Evolutionary conservation across 495 filamentous ascomycete species (phyloP), one percentile per base, ranked within the genome.

Genomic region (Tricharina praecox): DNA sequence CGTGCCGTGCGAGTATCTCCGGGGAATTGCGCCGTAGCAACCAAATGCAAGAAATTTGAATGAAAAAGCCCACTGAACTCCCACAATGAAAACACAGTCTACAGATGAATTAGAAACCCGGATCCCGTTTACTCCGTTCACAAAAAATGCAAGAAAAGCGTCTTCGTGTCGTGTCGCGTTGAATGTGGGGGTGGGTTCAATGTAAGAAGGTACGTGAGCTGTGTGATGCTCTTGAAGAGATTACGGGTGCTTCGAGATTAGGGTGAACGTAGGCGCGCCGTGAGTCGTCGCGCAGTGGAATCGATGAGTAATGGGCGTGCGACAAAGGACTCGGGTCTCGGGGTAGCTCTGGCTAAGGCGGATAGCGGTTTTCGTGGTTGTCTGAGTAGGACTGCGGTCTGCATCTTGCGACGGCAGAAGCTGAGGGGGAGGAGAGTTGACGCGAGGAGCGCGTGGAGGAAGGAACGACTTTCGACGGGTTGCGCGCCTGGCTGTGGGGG

Each of bases 401-500:
- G 43, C 43, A 46, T 46, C 43, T 46, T 46, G 43, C 43, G 30
- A 46, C 43, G 13, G 23, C 40, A 37, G 34, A 18, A 37, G 19
- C 21, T 24, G 13, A 8, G 40, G 9, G 23, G 39, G 39, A 5
- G 18, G 20, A 40, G 37, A n/a, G n/a, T n/a, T n/a, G n/a, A 40
- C 20, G 37, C 15, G 20, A 40, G 18, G 20, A 10, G 37, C 37
- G 37, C 15, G 15, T 21, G 37, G 9, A 16, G 13, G 32, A 35
- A 35, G 13, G 20, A 21, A 40, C 16, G 35, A 8, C 5, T 7
- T 38, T 38, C 16, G 11, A 16, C 13, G 35, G 35, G 35, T n/a
- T n/a, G 35, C n/a, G n/a, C n/a, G n/a, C n/a, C n/a, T n/a, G n/a
- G n/a, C n/a, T n/a, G n/a, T n/a, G n/a, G n/a, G 16, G 39, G 23